Evolutionary conservation across 306 rosid species (phyloP), one percentile per base, ranked within the genome.

Genomic region (Cucurbita maxima): DNA sequence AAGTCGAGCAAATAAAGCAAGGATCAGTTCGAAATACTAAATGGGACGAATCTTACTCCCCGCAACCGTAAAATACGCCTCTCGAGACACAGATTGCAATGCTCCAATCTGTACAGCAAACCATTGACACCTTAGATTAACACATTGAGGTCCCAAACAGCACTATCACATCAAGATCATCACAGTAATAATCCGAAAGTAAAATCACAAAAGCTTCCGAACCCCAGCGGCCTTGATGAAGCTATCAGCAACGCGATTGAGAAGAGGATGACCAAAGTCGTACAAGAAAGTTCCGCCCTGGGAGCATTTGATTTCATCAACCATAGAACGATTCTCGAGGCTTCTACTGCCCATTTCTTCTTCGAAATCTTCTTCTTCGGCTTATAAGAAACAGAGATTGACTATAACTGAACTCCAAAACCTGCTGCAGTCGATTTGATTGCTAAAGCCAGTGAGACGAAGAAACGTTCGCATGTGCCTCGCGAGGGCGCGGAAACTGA

Each of bases 231-330:
- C 93, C 80, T 84, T 92, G 78, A 90, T 73, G 76, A 92, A 92
- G 84, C 89, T 77, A 44, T 92, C 89, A 30, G 86, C 88, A 10
- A 90, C 81, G 75, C 97, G 96, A 75, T 90, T 94, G 81, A 94
- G 87, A 68, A 94, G 97, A 81, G 99, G 97, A 66, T 94, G 96
- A 18, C 99, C 99, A 34, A 94, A 84, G 59, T 91, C 95, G 45
- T 69, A 69, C 14, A 89, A 85, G 57, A 89, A n/a, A 8, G 78
- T 80, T 57, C 82, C 84, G 37, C 79, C 86, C 1, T 86, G 87
- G 40, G 89, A 85, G 83, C 75, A 74, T 44, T 83, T 76, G 6
- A 90, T 61, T 67, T 94, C 96, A 44, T 83, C 88, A 15, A 88
- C 81, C 37, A 87, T 61, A n/a, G 88, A 55, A 19, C 79, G 71